A percentile compares a stretch with the other conserved stretches of the same genome.
phyloP scores from a whole-genome alignment of 169 alveolate genomes.

The Eimeria sp. region DNA sequence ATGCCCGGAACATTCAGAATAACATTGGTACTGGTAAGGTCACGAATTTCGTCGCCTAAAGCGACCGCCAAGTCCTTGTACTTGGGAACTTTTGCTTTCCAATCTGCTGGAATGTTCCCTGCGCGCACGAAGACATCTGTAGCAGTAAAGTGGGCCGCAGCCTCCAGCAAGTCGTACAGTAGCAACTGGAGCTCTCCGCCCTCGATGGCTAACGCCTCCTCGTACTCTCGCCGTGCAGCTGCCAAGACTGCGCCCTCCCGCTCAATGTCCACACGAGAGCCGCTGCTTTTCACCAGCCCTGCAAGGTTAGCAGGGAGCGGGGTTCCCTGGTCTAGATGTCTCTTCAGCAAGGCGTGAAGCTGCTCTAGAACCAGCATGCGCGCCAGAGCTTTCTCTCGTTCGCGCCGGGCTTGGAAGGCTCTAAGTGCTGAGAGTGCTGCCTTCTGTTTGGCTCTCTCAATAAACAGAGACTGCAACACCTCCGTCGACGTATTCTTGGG shows the following conservation, averaged over 20 bases:
- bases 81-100: neutral
- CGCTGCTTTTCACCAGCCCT: neutral
- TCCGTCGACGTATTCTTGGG: neutral
- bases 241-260: neutral
- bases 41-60: neutral
- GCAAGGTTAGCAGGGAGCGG: neutral
- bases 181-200: neutral
- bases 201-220: neutral
- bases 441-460: neutral
- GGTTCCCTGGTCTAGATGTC: neutral
- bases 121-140: neutral
- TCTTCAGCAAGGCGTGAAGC: neutral
- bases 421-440: neutral
- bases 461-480: neutral
- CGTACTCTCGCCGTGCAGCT: neutral
- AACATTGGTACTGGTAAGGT: neutral
- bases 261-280: neutral
- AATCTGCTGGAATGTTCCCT: neutral
- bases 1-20: neutral
- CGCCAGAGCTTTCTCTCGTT: neutral
- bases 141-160: neutral
- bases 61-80: neutral
- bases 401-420: neutral
- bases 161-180: neutral
- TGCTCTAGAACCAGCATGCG: neutral